A percentile compares a stretch with the other conserved stretches of the same genome.
Conservation (phyloP, 176 grass and related monocot species). For the Eleusine indica region DNA sequence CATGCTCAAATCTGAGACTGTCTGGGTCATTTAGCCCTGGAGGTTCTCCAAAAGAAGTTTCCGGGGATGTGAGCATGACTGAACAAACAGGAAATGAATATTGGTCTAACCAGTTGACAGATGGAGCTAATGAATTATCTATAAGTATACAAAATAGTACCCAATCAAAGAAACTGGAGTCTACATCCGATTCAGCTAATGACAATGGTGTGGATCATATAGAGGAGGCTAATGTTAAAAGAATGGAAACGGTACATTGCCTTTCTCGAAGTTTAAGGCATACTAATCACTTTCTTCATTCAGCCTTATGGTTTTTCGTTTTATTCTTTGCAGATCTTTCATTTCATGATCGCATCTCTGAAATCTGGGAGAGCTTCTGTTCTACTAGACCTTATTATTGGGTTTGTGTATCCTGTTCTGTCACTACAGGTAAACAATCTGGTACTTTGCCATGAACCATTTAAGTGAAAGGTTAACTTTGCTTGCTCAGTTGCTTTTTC, state of each 20-base stretch:
- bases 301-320: conserved; percentile 28
- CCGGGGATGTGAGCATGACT: conserved; percentile 50
- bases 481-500: background rate
- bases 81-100: conserved; percentile 57
- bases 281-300: conserved; percentile 28
- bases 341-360: conserved; percentile 86
- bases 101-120: conserved; percentile 71
- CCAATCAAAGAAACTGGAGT: conserved; percentile 63
- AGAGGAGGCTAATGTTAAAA: conserved; percentile 59
- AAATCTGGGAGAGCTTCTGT: conserved; percentile 92
- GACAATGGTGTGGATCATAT: conserved; percentile 55
- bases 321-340: conserved; percentile 76
- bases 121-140: conserved; percentile 76
- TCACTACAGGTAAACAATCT: conserved; percentile 77
- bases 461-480: background rate
- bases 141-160: conserved; percentile 72
- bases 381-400: conserved; percentile 75
- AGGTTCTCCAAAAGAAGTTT: conserved; percentile 33
- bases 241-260: conserved; percentile 85
- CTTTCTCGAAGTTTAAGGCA: conserved; percentile 14
- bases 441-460: background rate
- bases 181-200: conserved; percentile 39
- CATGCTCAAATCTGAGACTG: conserved; percentile 85
- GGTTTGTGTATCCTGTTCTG: conserved; percentile 75
- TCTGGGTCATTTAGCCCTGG: conserved; percentile 40